Evolutionary conservation across 257 asterid genomes (phyloP), one percentile per base, ranked within the genome.

Genomic region (Agastache rugosa): DNA sequence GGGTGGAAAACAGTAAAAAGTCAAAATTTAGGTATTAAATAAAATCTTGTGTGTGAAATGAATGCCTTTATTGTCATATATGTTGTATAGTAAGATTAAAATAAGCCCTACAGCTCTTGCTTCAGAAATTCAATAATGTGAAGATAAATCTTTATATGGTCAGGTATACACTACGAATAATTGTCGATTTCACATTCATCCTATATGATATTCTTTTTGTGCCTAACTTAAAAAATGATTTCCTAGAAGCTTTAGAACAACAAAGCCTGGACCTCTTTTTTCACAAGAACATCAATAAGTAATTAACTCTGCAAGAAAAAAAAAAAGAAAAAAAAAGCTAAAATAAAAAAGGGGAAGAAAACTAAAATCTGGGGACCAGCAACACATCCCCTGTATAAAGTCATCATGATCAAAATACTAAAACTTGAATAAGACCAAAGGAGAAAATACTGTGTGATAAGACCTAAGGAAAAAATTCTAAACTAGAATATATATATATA

Each of bases 161-260:
- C 47, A 34, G 16, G 44, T 27, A 55, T 7, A 54, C 25, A 44
- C 8, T 42, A 47, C 27, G 55, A 45, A 17, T 12, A 19, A 11
- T 72, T 2, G 35, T 35, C 45, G 10, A 27, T 48, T 45, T 16
- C 60, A 25, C 11, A 6, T 19, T n/a, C 48, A 50, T n/a, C 17
- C 6, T 67, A 19, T 12, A 37, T 14, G 53, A 55, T 45, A 11
- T 55, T 66, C n/a, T 39, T 58, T 64, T 3, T 10, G 20, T 66
- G 60, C 61, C 34, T 37, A 75, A 68, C 20, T 11, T 39, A 20
- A 11, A 20, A 25, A 48, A 3, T 14, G 1, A 45, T 14, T 12
- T 17, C 39, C 6, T 10, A n/a, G 39, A 73, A 67, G 61, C 58
- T 71, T 45, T 34, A 61, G 45, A 11, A 51, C 60, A 66, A 65